Conservation (phyloP, 2,329 filamentous ascomycete genomes). For the Scedosporium minutisporum region DNA sequence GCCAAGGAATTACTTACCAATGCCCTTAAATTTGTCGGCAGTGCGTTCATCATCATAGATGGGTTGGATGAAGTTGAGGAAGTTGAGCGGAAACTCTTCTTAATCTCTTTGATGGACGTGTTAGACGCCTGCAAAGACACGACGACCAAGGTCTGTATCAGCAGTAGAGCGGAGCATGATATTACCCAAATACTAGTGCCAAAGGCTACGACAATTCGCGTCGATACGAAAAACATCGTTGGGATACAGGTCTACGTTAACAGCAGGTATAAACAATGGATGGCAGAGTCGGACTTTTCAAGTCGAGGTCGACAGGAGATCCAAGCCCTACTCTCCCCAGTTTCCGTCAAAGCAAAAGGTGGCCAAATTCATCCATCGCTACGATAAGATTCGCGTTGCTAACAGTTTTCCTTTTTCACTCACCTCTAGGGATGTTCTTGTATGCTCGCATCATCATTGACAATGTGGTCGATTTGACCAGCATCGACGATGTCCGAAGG, state of each 20-base stretch:
- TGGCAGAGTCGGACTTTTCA: neutral
- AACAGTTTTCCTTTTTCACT: neutral
- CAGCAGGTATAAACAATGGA: conserved; percentile 8
- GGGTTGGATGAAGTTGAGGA: neutral
- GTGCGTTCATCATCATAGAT: neutral
- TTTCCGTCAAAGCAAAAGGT: neutral
- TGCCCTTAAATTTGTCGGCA: neutral
- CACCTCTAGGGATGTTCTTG: neutral
- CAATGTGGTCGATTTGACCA: neutral
- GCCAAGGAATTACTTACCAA: neutral
- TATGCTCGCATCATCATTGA: conserved; percentile 1
- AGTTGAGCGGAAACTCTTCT: neutral
- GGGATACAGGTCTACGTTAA: neutral
- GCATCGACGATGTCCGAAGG: neutral
- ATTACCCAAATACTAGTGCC: neutral
- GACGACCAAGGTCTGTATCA: neutral
- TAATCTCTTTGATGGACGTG: neutral
- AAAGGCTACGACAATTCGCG: neutral
- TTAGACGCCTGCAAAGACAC: neutral
- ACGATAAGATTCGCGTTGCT: no score
- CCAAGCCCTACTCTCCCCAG: neutral
- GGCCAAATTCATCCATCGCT: neutral
- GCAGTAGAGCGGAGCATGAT: neutral
- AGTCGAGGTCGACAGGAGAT: neutral
- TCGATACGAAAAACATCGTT: neutral